Percentiles rank a stretch among this genome's conserved stretches.
These are phyloP conservation scores for Sphenostylis stenocarpa DNA, from an alignment of 306 rosid species.

Conservation along the genomic window DNA sequence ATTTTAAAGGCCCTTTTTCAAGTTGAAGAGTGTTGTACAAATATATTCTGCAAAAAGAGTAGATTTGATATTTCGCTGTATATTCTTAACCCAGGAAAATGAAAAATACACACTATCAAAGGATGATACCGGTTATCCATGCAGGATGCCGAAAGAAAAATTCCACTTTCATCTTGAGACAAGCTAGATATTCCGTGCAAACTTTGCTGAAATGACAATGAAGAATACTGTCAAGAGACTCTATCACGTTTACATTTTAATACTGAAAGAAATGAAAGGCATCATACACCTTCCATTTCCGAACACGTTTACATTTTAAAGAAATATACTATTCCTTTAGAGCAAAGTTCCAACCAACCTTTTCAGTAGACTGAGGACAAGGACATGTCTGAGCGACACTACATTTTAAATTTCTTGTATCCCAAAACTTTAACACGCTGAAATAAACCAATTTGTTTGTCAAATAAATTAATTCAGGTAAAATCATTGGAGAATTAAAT, in stretches of 20 bases:
- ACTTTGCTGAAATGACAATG: conserved; percentile 59
- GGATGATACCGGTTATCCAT: conserved; percentile 79
- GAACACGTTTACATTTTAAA: conserved; percentile 5
- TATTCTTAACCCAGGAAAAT: neutral
- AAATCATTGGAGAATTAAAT: conserved; percentile 11
- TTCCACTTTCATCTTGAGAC: conserved; percentile 90
- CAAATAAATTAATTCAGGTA: neutral
- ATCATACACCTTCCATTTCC: neutral
- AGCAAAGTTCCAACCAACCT: conserved; percentile 54
- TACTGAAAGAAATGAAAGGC: neutral
- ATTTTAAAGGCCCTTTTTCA: conserved; percentile 75
- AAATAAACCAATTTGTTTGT: conserved; percentile 25
- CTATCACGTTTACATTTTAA: neutral
- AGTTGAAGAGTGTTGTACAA: conserved; percentile 76
- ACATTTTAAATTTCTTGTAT: conserved; percentile 74
- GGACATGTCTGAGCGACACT: conserved; percentile 59
- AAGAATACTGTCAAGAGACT: conserved; percentile 17
- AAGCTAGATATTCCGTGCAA: conserved; percentile 92
- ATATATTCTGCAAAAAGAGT: conserved; percentile 61
- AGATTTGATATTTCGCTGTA: neutral
- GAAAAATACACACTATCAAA: neutral
- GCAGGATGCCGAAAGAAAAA: conserved; percentile 86
- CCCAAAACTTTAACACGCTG: conserved; percentile 95
- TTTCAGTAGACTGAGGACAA: conserved; percentile 49
- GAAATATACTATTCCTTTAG: conserved; percentile 7